Evolutionary conservation across 305 asterid genomes (phyloP).

Genomic region (Solanum aculeatissimum): DNA sequence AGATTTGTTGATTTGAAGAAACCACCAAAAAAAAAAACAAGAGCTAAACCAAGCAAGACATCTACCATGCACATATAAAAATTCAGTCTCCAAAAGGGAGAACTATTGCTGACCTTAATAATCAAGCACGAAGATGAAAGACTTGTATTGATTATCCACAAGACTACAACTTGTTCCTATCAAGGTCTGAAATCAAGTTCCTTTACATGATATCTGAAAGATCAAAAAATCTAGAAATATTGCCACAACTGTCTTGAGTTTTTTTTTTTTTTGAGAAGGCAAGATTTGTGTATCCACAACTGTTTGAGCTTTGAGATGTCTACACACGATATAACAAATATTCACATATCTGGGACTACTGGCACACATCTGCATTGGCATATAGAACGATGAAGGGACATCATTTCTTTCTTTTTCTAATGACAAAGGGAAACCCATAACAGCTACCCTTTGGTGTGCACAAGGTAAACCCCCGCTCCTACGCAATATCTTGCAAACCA

Average conservation of each 20-base stretch:
- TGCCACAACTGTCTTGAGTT: neutral
- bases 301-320: neutral
- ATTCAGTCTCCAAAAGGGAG: neutral
- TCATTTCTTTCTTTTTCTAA: neutral
- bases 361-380: neutral
- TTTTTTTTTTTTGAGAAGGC: too few relatives aligned
- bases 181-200: neutral
- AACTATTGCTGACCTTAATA: neutral
- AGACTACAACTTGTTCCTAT: neutral
- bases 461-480: too few relatives aligned
- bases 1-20: neutral
- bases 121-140: neutral
- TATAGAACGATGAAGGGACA: neutral
- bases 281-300: neutral
- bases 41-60: neutral
- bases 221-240: neutral
- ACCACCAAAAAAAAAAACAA: neutral
- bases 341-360: neutral
- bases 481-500: too few relatives aligned
- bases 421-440: too few relatives aligned
- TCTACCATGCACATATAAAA: neutral
- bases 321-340: neutral
- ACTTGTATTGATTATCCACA: neutral
- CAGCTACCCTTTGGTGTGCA: too few relatives aligned
- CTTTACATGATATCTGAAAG: neutral